Evolutionary conservation across 345 rosid genomes (phyloP), one percentile per base, ranked within the genome.

Genomic region (Passiflora organensis): DNA sequence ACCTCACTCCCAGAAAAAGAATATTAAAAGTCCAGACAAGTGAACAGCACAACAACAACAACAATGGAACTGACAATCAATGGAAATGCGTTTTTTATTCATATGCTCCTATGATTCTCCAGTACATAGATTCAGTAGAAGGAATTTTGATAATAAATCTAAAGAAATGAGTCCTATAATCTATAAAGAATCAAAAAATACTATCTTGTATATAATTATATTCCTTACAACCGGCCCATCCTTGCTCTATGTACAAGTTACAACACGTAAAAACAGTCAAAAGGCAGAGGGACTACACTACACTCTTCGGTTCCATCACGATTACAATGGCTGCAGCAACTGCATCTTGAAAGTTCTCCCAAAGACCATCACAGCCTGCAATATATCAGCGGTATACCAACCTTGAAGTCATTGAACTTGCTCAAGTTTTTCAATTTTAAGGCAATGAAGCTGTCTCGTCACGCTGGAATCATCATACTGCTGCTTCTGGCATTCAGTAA

Each of bases 181-280:
- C 52, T 50, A 21, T 50, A 67, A 65, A 58, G 65, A 76, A 71
- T 60, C 22, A 21, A 62, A 58, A 54, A 63, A 66, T 28, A 28
- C 34, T 28, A 57, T 58, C 57, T 34, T 28, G n/a, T 38, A 42
- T 49, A 39, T 57, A 6, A 13, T 43, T 32, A 2, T 32, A 28
- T 46, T 51, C 41, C 24, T 52, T 0, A 53, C 53, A 24, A 23
- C 38, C 52, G 48, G 23, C n/a, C n/a, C n/a, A n/a, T n/a, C n/a
- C 34, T 53, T 21, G 42, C 48, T 63, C 38, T 23, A 66, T 55
- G 28, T 42, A 48, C 56, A 55, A 8, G 34, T 36, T n/a, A n/a
- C n/a, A n/a, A 32, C 39, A 61, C 57, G 15, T 22, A 53, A 19
- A 34, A 39, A 16, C 10, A 43, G 14, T 36, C 10, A 14, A 24